Conservation (phyloP, 2,329 filamentous ascomycete species). For the Sporothrix protearum region DNA sequence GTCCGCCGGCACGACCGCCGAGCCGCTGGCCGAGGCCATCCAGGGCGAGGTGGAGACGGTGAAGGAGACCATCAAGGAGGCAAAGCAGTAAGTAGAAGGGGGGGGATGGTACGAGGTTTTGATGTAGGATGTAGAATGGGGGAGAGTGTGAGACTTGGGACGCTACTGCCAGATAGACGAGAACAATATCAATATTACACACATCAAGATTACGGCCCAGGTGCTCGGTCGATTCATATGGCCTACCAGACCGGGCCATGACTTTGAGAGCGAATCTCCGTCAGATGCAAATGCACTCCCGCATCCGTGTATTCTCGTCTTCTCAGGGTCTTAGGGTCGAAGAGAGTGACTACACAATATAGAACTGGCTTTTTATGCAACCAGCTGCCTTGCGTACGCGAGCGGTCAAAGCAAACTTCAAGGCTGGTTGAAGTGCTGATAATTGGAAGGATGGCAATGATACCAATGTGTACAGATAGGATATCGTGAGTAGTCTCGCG, state of each 20-base stretch:
- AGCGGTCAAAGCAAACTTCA: not conserved
- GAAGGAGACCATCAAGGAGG: slow-evolving; percentile 2
- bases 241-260: not conserved
- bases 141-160: no score
- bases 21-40: slow-evolving; percentile 2
- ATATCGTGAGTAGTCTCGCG: not conserved
- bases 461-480: not conserved
- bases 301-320: not conserved
- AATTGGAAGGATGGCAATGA: not conserved
- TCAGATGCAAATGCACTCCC: no score
- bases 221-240: not conserved
- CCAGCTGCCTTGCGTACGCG: not conserved
- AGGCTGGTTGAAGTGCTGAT: not conserved
- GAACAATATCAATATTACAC: not conserved
- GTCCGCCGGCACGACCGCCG: not conserved
- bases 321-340: not conserved
- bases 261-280: not conserved
- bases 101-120: not conserved
- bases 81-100: not conserved
- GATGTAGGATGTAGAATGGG: not conserved
- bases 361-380: not conserved
- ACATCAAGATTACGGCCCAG: not conserved
- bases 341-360: not conserved
- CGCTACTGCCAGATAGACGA: not conserved
- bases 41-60: not conserved